Evolutionary conservation across 345 rosid genomes (phyloP).

Genomic region (Bruguiera gymnorhiza): DNA sequence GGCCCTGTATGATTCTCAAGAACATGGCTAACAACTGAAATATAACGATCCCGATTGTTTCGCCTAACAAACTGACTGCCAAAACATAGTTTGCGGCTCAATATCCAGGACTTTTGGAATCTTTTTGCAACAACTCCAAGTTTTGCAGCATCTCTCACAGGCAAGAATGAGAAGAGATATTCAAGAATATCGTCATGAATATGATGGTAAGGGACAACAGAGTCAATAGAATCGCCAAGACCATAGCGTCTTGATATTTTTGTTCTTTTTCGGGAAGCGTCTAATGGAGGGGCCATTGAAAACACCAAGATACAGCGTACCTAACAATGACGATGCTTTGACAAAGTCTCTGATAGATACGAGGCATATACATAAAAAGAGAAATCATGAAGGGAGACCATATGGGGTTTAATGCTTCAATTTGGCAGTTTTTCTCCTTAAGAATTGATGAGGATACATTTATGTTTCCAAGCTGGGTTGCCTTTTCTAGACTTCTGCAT

Average conservation of each 20-base stretch:
- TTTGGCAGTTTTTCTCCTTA: no score
- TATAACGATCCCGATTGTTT: background rate
- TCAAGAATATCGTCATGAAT: conserved; percentile 12
- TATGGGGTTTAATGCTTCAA: no score
- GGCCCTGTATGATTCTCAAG: conserved; percentile 3
- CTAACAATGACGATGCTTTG: no score
- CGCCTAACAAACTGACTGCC: conserved; percentile 1
- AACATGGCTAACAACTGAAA: background rate
- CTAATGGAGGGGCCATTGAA: background rate
- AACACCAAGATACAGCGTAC: no score
- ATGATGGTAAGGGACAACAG: background rate
- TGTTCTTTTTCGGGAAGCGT: background rate
- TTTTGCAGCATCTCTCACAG: background rate
- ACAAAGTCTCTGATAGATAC: no score
- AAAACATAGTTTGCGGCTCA: background rate
- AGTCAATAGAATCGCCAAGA: background rate
- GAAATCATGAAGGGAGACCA: no score
- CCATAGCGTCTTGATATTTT: background rate
- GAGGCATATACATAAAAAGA: no score
- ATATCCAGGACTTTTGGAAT: conserved; percentile 8
- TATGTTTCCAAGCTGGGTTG: no score
- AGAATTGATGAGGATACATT: no score
- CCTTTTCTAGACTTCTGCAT: no score
- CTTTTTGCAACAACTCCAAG: background rate
- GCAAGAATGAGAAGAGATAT: conserved; percentile 13